phyloP scores from a whole-genome alignment of 495 filamentous ascomycete genomes.

The Polyplosphaeria fusca region DNA sequence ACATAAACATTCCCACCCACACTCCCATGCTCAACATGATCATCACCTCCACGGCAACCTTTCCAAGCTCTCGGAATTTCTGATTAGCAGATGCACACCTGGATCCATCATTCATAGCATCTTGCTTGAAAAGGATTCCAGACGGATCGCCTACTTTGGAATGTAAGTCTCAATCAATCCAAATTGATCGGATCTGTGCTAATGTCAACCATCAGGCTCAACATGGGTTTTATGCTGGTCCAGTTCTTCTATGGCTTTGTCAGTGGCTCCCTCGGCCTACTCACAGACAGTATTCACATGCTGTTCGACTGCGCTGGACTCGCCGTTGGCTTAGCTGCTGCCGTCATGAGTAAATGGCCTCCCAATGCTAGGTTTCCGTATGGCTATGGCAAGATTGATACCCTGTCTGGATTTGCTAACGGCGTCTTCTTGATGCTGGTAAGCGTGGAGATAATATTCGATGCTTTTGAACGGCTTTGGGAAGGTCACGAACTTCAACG shows the following conservation, averaged over 20 bases:
- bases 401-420: slow-evolving; percentile 92
- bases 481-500: slow-evolving; percentile 79
- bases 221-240: slow-evolving; percentile 91
- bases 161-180: slow-evolving; percentile 49
- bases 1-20: slow-evolving; percentile 40
- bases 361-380: slow-evolving; percentile 85
- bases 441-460: slow-evolving; percentile 93
- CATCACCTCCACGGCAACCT: slow-evolving; percentile 48
- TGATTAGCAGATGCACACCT: slow-evolving; percentile 61
- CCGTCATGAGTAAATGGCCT: slow-evolving; percentile 97
- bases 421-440: slow-evolving; percentile 95
- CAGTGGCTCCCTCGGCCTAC: slow-evolving; percentile 86
- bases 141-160: slow-evolving; percentile 97
- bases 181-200: neutral
- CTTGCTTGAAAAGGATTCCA: slow-evolving; percentile 85
- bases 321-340: slow-evolving; percentile 86
- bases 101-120: slow-evolving; percentile 82
- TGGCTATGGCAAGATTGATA: slow-evolving; percentile 95
- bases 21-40: slow-evolving; percentile 42
- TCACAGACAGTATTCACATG: slow-evolving; percentile 99
- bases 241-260: slow-evolving; percentile 91
- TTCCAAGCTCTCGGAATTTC: slow-evolving; percentile 61
- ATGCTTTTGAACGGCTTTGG: slow-evolving; percentile 81
- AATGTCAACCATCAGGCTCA: slow-evolving; percentile 57
- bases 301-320: slow-evolving; percentile 97